Evolutionary conservation across 148 eudicot species (phyloP).

Genomic region (Chenopodium berlandieri): DNA sequence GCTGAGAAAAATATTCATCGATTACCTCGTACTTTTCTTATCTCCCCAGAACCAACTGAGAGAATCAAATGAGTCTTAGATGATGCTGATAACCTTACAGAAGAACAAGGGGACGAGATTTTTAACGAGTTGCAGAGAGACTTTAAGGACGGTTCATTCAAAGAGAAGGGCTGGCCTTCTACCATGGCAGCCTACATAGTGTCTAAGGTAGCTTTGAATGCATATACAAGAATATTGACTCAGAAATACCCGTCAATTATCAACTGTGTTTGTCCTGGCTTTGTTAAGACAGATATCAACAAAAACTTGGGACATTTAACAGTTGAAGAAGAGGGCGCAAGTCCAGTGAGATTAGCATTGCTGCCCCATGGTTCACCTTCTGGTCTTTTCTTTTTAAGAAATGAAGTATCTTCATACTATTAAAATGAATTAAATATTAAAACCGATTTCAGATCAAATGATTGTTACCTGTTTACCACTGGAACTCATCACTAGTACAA

Average conservation of each 20-base stretch:
- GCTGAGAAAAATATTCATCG: no score
- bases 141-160: constrained; percentile 19
- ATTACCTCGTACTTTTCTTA: no score
- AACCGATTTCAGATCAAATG: neutral
- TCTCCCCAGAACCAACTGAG: no score
- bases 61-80: no score
- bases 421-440: neutral
- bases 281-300: constrained; percentile 34
- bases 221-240: no score
- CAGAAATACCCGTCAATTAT: no score
- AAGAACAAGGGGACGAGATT: constrained; percentile 37
- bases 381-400: constrained; percentile 8
- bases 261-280: constrained; percentile 33
- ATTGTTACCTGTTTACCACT: neutral
- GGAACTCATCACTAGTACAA: neutral
- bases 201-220: no score
- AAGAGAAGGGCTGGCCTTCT: no score
- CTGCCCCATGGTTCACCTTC: constrained; percentile 29
- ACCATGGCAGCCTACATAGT: no score
- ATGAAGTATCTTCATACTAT: constrained; percentile 14
- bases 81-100: constrained; percentile 32
- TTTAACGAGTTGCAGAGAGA: constrained; percentile 36
- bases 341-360: constrained; percentile 39
- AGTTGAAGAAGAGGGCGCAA: constrained; percentile 37
- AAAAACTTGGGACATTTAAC: constrained; percentile 10